Conservation (phyloP, 2,329 filamentous ascomycete species). For the Ophiostoma angusticollis region DNA sequence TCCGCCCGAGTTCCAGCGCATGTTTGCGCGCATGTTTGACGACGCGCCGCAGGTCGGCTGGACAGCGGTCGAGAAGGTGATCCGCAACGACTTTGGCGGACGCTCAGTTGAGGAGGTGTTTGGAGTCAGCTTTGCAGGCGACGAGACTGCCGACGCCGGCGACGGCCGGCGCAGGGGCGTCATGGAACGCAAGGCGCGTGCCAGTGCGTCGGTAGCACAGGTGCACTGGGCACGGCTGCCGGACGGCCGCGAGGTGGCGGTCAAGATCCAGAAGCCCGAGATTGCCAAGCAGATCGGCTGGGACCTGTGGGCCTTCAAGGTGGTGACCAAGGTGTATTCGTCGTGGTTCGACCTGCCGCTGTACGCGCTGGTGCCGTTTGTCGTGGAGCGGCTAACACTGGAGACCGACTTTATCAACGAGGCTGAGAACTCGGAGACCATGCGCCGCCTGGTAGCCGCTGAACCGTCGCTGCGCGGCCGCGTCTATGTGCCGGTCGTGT, state of each 20-base stretch:
- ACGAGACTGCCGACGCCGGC: constrained; percentile 23
- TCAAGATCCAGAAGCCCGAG: constrained; percentile 95
- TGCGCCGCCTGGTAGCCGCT: constrained; percentile 61
- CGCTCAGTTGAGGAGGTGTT: constrained; percentile 81
- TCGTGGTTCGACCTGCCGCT: constrained; percentile 88
- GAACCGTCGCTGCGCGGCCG: constrained; percentile 66
- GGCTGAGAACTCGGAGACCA: constrained; percentile 73
- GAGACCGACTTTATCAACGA: constrained; percentile 95
- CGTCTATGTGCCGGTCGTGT: constrained; percentile 80
- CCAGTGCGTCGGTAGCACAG: constrained; percentile 86
- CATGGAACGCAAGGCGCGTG: constrained; percentile 48
- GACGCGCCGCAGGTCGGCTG: constrained; percentile 90
- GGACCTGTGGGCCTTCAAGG: constrained; percentile 94
- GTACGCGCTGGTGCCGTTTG: constrained; percentile 81
- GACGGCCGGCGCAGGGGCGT: constrained; percentile 44
- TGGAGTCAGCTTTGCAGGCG: constrained; percentile 67
- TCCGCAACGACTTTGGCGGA: constrained; percentile 77
- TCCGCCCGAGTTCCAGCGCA: constrained; percentile 87
- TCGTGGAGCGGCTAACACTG: constrained; percentile 78
- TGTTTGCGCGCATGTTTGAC: constrained; percentile 96
- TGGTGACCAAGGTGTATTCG: constrained; percentile 71
- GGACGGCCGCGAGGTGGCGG: constrained; percentile 82
- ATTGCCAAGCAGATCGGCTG: constrained; percentile 82
- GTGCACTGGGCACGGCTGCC: constrained; percentile 84
- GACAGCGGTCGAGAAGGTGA: constrained; percentile 73